These are phyloP conservation scores for Myochromella boudieri DNA, from an alignment of 768 basidiomycete genomes.

Conservation along the genomic window DNA sequence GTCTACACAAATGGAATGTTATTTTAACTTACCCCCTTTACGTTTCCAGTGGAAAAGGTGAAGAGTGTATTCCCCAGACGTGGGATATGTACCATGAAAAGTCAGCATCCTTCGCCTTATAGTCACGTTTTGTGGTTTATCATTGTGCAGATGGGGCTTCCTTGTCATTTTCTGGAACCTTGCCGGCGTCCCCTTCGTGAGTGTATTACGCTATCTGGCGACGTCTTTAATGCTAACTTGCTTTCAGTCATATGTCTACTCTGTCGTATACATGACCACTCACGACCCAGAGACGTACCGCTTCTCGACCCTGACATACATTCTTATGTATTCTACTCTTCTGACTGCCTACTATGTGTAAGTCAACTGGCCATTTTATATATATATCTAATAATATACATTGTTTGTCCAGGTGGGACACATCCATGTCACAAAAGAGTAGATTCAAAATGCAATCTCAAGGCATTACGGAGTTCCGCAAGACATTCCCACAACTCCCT, in stretches of 20 bases:
- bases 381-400: no score
- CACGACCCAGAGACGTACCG: conserved; percentile 85
- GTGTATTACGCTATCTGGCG: conserved; percentile 23
- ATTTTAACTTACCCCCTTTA: conserved; percentile 5
- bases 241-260: conserved; percentile 89
- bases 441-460: conserved; percentile 97
- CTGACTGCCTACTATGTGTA: conserved; percentile 87
- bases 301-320: conserved; percentile 76
- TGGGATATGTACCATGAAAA: conserved; percentile 99
- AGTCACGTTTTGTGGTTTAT: conserved; percentile 2
- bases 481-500: conserved; percentile 93
- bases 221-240: background rate
- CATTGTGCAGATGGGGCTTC: conserved; percentile 72
- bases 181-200: conserved; percentile 88
- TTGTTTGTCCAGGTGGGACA: conserved; percentile 69
- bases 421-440: conserved; percentile 95
- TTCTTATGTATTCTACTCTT: conserved; percentile 72
- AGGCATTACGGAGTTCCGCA: conserved; percentile 81
- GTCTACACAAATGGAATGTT: conserved; percentile 13
- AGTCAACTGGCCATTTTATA: no score
- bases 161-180: conserved; percentile 99
- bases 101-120: conserved; percentile 34
- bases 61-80: conserved; percentile 93
- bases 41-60: conserved; percentile 73
- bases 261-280: conserved; percentile 96